A percentile compares a stretch with the other conserved stretches of the same genome.
Conservation (phyloP, 371 early-diverging fungal genomes). For the Haplosporangium sp. region DNA sequence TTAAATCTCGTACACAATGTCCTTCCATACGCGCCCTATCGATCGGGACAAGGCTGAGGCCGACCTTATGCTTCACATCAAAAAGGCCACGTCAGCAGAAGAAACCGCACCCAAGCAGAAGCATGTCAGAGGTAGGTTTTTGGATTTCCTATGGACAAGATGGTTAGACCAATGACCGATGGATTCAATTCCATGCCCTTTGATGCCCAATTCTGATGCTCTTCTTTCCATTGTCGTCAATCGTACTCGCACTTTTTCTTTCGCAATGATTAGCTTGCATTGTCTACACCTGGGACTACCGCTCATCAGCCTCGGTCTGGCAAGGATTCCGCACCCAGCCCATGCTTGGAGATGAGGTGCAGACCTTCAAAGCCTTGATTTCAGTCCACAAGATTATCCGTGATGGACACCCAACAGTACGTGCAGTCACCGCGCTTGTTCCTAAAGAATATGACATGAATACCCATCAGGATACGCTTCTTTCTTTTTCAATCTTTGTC, state of each 20-base stretch:
- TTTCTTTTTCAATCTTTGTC: too few species aligned
- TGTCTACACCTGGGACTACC: conserved; percentile 96
- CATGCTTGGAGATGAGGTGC: conserved; percentile 90
- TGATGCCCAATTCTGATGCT: background rate
- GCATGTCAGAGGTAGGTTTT: conserved; percentile 85
- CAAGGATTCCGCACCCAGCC: conserved; percentile 87
- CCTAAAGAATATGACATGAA: background rate
- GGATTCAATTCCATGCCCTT: background rate
- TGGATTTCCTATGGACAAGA: background rate
- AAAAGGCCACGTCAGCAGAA: conserved; percentile 90
- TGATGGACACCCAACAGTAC: conserved; percentile 89
- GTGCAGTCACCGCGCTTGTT: conserved; percentile 1
- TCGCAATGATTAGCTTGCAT: conserved; percentile 70
- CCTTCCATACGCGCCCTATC: conserved; percentile 54
- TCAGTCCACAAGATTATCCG: conserved; percentile 95
- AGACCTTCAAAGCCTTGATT: conserved; percentile 96
- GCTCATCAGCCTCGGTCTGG: conserved; percentile 90
- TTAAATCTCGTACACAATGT: conserved; percentile 18
- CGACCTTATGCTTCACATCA: conserved; percentile 87
- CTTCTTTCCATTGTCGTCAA: background rate
- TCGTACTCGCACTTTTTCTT: background rate
- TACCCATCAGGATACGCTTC: too few species aligned
- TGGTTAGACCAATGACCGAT: background rate
- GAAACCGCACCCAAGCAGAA: conserved; percentile 98
- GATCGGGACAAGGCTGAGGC: conserved; percentile 85